phyloP scores from a whole-genome alignment of 2,329 filamentous ascomycete species.

The Neofusicoccum parvum region DNA sequence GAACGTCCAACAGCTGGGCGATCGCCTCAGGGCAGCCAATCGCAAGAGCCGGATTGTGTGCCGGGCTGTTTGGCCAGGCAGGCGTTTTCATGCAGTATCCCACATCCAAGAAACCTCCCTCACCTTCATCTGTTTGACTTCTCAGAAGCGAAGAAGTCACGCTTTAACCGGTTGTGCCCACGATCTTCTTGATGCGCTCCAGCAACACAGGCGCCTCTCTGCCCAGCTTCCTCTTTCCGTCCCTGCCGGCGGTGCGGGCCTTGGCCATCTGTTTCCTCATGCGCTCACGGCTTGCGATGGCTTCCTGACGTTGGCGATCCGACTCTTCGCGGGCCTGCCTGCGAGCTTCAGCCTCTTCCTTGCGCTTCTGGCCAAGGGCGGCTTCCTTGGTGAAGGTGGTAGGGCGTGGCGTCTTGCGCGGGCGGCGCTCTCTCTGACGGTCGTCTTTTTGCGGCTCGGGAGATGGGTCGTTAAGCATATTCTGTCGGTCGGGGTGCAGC shows the following conservation, averaged over 20 bases:
- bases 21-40: background rate
- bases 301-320: constrained; percentile 57
- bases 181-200: constrained; percentile 74
- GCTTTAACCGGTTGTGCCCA: constrained; percentile 45
- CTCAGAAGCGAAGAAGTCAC: background rate
- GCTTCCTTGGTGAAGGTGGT: constrained; percentile 48
- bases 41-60: background rate
- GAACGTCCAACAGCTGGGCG: background rate
- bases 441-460: constrained; percentile 26
- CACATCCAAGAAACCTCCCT: too few relatives aligned
- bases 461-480: constrained; percentile 54
- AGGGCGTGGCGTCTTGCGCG: constrained; percentile 31
- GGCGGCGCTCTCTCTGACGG: constrained; percentile 25
- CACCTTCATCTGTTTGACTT: background rate
- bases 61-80: background rate
- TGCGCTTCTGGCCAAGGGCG: constrained; percentile 53
- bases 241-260: constrained; percentile 61
- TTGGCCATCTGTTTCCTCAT: constrained; percentile 68
- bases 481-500: constrained; percentile 63
- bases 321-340: constrained; percentile 64
- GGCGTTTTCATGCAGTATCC: too few relatives aligned
- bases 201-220: constrained; percentile 77
- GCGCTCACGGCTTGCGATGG: constrained; percentile 67
- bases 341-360: constrained; percentile 66
- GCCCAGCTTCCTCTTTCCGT: constrained; percentile 78